Conservation (phyloP, 805 yeast species). For the Cyberlindnera euphorbiiphila region DNA sequence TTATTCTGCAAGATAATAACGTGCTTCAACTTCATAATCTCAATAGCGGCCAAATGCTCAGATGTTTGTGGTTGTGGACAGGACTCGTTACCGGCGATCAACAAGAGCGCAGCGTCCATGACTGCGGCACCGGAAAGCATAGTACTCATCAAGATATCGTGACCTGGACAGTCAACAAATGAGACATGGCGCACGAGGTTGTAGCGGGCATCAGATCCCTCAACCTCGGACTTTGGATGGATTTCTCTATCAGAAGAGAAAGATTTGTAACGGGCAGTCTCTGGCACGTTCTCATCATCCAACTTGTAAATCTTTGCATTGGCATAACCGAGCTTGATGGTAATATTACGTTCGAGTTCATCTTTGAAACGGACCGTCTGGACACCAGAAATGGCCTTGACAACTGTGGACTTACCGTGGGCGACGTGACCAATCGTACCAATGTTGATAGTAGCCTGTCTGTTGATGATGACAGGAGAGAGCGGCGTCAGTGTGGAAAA, state of each 20-base stretch:
- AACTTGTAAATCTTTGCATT: conserved; percentile 97
- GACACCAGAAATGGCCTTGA: conserved; percentile 95
- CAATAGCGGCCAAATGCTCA: conserved; percentile 99
- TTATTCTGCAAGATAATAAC: conserved; percentile 95
- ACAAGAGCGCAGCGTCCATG: conserved; percentile 97
- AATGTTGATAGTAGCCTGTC: conserved; percentile 98
- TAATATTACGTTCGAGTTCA: conserved; percentile 97
- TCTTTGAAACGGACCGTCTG: conserved; percentile 99
- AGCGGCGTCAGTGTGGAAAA: conserved; percentile 77
- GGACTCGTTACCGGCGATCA: conserved; percentile 97
- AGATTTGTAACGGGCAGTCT: conserved; percentile 93
- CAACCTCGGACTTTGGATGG: conserved; percentile 84
- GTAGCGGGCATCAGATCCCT: conserved; percentile 88
- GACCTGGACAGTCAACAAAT: conserved; percentile 99
- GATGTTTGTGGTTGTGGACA: conserved; percentile 99
- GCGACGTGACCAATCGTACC: conserved; percentile 98
- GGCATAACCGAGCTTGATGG: conserved; percentile 97
- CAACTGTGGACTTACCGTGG: conserved; percentile 92
- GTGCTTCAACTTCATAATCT: conserved; percentile 96
- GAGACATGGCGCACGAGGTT: conserved; percentile 92
- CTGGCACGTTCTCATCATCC: conserved; percentile 79
- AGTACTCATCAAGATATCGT: conserved; percentile 99
- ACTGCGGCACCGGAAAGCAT: conserved; percentile 99
- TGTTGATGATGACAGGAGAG: conserved; percentile 91
- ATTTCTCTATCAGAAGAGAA: conserved; percentile 94